A percentile compares a stretch with the other conserved stretches of the same genome.
Conservation (phyloP, 208 protist genomes). For the Herpetomonas tarakana region DNA sequence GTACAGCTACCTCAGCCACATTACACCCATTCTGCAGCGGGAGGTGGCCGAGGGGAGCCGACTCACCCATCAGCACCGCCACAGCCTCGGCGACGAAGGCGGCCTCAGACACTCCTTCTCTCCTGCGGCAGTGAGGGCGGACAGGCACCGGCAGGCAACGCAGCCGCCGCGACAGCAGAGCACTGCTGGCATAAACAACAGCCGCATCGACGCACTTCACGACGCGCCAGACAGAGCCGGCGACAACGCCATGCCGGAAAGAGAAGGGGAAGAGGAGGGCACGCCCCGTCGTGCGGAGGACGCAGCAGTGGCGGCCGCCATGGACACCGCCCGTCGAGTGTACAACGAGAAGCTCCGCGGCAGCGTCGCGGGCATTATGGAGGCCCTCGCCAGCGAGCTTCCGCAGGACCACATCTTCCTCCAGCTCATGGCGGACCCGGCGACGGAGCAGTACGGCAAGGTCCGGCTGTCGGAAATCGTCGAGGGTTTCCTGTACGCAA, state of each 20-base stretch:
- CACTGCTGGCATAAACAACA: no score
- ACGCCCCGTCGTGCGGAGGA: neutral
- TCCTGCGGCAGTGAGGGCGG: no score
- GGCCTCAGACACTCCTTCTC: no score
- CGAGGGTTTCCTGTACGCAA: constrained; percentile 73
- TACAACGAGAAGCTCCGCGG: constrained; percentile 76
- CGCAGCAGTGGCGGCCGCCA: neutral
- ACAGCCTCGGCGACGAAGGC: neutral
- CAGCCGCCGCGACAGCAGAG: constrained; percentile 1
- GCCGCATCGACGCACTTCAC: no score
- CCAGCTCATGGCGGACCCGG: constrained; percentile 66
- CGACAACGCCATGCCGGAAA: no score
- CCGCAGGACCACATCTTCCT: constrained; percentile 73
- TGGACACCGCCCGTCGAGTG: constrained; percentile 28
- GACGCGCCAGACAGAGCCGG: no score
- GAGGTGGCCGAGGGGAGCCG: no score
- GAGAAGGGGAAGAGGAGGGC: neutral
- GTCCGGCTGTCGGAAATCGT: constrained; percentile 76
- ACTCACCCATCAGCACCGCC: no score
- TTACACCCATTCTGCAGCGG: neutral
- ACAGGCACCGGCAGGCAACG: no score
- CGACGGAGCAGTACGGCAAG: constrained; percentile 66
- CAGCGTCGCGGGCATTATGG: constrained; percentile 55
- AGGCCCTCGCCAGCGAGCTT: constrained; percentile 46
- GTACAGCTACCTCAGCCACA: neutral